Percentiles rank a stretch among this genome's conserved stretches.
phyloP scores from a whole-genome alignment of 2,329 filamentous ascomycete genomes.

The Beauveria bassiana region DNA sequence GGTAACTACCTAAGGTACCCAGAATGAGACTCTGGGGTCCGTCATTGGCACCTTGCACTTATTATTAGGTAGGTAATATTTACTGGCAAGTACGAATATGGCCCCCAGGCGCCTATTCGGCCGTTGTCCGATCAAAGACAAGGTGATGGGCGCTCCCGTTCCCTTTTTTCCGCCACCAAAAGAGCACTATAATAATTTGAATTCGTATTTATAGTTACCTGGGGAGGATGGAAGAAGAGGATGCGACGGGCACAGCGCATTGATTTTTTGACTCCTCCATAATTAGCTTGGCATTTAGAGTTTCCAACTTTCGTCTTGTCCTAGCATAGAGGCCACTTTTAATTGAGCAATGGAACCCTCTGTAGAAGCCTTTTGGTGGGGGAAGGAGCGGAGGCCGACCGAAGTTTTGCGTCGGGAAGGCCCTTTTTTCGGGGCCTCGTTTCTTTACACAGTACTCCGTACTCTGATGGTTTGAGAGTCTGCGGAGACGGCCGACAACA shows the following conservation, averaged over 20 bases:
- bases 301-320: background rate
- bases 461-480: background rate
- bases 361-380: background rate
- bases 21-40: background rate
- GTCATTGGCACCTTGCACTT: background rate
- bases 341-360: background rate
- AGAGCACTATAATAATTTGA: background rate
- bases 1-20: too few relatives aligned
- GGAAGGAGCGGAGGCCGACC: background rate
- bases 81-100: background rate
- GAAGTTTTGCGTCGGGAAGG: background rate
- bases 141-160: background rate
- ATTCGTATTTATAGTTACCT: background rate
- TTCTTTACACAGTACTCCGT: background rate
- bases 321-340: background rate
- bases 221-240: background rate
- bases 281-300: background rate
- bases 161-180: background rate
- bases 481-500: too few relatives aligned
- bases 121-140: conserved; percentile 5
- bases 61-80: too few relatives aligned
- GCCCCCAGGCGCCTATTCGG: background rate
- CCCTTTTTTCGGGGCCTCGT: background rate
- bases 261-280: background rate
- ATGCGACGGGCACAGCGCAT: background rate